Evolutionary conservation across 257 asterid genomes (phyloP), one percentile per base, ranked within the genome.

Genomic region (Ehretia macrophylla): DNA sequence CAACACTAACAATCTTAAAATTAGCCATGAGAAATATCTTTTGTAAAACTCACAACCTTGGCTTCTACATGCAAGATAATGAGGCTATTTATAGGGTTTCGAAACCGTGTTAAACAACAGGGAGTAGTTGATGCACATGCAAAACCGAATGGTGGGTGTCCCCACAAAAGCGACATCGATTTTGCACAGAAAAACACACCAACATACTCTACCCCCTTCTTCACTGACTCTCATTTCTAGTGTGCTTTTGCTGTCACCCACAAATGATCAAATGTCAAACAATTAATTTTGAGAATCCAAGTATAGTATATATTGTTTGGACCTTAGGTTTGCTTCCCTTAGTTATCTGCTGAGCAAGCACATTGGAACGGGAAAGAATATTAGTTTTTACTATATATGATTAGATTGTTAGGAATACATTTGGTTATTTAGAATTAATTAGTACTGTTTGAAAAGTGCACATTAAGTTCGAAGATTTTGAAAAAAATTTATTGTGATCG

Each of bases 221-320:
- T 6, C 1, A 10, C 11, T n/a, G 45, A 13, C 46, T 55, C 47
- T 10, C 60, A 17, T 46, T 35, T 46, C 17, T n/a, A 55, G 27
- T 17, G 61, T 37, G 49, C 4, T 37, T 56, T 35, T 56, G 61
- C 61, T 56, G 61, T 56, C 61, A 35, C 49, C 61, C 61, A 56
- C 49, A 22, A 23, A 32, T 23, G 0, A 32, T 32, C 10, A n/a
- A 32, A 42, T 27, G 59, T 32, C 35, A 27, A 27, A 27, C 35
- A 6, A 1, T 27, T 27, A 3, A 27, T 27, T 27, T n/a, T n/a
- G n/a, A n/a, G n/a, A n/a, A 27, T 27, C 35, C 35, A 27, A 27
- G 35, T 6, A 27, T 6, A 1, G 35, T 6, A 27, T 6, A 27
- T 27, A 27, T 27, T 27, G 35, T 6, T 1, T 27, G 6, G 4